phyloP scores from a whole-genome alignment of 305 asterid genomes.

The Rubia balearica region DNA sequence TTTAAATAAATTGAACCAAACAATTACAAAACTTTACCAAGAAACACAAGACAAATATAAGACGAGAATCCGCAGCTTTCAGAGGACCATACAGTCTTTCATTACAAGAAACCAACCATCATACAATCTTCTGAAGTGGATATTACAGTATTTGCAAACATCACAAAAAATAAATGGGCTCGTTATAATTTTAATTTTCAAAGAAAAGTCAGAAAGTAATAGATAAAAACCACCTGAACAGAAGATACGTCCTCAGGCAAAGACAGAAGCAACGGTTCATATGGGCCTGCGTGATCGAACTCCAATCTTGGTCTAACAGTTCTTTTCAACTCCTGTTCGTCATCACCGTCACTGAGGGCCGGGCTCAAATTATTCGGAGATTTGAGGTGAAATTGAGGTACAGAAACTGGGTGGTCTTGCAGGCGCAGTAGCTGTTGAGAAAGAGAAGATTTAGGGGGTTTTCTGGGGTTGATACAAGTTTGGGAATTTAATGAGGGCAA shows the following conservation, averaged over 20 bases:
- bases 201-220: conserved; percentile 13
- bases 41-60: no score
- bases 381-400: conserved; percentile 24
- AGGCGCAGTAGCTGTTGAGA: conserved; percentile 68
- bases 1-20: not conserved
- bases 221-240: conserved; percentile 45
- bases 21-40: no score
- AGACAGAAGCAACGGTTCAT: conserved; percentile 72
- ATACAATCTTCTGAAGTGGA: not conserved
- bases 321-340: conserved; percentile 19
- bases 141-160: not conserved
- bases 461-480: conserved; percentile 38
- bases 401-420: conserved; percentile 32
- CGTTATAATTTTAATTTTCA: not conserved
- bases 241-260: conserved; percentile 39
- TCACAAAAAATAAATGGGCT: not conserved
- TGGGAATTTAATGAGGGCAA: conserved; percentile 12
- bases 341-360: conserved; percentile 24
- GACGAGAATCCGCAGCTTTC: no score
- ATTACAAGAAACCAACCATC: not conserved
- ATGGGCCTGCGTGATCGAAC: conserved; percentile 49
- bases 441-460: conserved; percentile 81
- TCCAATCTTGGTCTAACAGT: conserved; percentile 40
- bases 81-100: not conserved
- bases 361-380: conserved; percentile 17